A percentile compares a stretch with the other conserved stretches of the same genome.
phyloP scores from a whole-genome alignment of 2,329 filamentous ascomycete species.

The Neofusicoccum laricinum region DNA sequence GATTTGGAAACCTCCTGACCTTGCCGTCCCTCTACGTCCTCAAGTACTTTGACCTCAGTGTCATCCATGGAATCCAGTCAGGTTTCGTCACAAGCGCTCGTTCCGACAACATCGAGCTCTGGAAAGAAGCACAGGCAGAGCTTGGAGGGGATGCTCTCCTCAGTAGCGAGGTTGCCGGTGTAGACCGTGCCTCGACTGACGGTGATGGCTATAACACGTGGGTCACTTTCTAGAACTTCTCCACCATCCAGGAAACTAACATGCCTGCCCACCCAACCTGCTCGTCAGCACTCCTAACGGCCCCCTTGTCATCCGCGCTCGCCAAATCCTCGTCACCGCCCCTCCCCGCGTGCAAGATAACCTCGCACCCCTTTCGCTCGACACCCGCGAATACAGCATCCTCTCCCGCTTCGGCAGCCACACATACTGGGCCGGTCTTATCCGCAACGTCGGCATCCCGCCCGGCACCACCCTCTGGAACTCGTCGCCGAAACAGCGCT shows the following conservation, averaged over 20 bases:
- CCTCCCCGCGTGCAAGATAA: not conserved
- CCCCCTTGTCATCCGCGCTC: not conserved
- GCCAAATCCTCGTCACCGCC: not conserved
- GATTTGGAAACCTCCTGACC: constrained; percentile 44
- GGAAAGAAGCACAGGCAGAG: not conserved
- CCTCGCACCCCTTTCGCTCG: not conserved
- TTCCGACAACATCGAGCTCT: not conserved
- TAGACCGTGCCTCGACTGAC: not conserved
- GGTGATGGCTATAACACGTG: not conserved
- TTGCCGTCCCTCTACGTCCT: constrained; percentile 47
- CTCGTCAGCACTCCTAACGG: not conserved
- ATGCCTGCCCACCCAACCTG: not conserved
- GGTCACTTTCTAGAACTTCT: not conserved
- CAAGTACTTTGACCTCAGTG: constrained; percentile 28
- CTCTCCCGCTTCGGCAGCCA: not conserved
- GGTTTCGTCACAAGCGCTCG: not conserved
- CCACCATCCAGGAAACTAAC: not conserved
- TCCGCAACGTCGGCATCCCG: not conserved
- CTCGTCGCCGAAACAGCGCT: not conserved
- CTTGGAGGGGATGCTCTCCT: not conserved
- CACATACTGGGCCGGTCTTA: not conserved
- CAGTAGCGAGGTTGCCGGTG: not conserved
- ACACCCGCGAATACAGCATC: not conserved
- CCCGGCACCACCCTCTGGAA: not conserved
- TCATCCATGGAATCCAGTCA: not conserved